Base-by-base conservation (phyloP, 257 asterid species). In the Solanum piurae region DNA sequence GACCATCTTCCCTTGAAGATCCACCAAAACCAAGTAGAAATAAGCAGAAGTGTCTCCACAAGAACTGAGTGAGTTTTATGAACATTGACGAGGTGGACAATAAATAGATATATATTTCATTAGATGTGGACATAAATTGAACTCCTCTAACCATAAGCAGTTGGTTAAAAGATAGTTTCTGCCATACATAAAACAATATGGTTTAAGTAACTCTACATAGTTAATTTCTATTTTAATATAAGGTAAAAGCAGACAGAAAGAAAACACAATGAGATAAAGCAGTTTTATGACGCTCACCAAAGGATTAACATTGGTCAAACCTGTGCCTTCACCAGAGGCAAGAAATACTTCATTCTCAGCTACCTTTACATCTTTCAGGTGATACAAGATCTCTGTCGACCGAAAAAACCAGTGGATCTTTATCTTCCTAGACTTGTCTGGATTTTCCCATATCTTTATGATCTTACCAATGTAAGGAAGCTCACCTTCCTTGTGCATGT, bases 321-420 rank as follows among this genome's bases (percentile, higher is more conserved):
- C 98, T 12, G 0, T 42, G 42, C 99, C 99, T 69, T 87, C 94
- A 85, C 98, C 99, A 1, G 95, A 90, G 13, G 98, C 99, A n/a
- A 96, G 89, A 90, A 96, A 93, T 12, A 96, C 84, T 87, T 96
- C 99, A 25, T 96, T 94, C 91, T 90, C 94, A 62, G 72, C 62
- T 69, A 91, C 85, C 72, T 87, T 40, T 14, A 75, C 89, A 87
- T 91, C 94, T 40, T 68, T 66, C 34, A 96, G 87, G 91, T 93
- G 87, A 76, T 86, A 12, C 4, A 91, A 88, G 82, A 96, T 92
- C 89, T 96, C 99, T 1, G 94, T 86, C 27, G 97, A 98, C 52
- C 92, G 91, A 71, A 96, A 96, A 92, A 94, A 95, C 99, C 99
- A 96, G 0, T 95, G 99, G 79, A 94, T 88, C 92, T 95, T 96